phyloP scores from a whole-genome alignment of 257 asterid genomes.

The Cynanchum wilfordii region DNA sequence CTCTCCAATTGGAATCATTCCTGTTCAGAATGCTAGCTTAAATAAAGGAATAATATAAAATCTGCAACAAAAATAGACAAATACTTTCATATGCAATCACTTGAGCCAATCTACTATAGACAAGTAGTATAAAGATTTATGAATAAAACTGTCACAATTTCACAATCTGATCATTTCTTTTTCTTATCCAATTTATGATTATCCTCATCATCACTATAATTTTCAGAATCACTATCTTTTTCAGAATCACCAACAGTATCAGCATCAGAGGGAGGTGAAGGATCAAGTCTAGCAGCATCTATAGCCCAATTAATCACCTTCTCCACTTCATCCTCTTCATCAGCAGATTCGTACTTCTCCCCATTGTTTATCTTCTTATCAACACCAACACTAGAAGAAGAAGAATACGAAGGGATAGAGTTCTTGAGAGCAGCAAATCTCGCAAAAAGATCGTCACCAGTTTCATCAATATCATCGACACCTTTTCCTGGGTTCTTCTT shows the following conservation, averaged over 20 bases:
- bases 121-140: not conserved
- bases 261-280: slow-evolving; percentile 64
- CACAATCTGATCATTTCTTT: slow-evolving; percentile 20
- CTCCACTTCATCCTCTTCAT: slow-evolving; percentile 70
- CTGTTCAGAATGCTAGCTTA: not conserved
- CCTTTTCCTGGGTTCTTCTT: slow-evolving; percentile 6
- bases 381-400: not conserved
- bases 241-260: slow-evolving; percentile 27
- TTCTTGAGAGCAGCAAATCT: slow-evolving; percentile 63
- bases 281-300: slow-evolving; percentile 89
- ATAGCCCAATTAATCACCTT: slow-evolving; percentile 80
- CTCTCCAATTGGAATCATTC: not conserved
- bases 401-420: slow-evolving; percentile 32
- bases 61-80: not conserved
- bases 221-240: slow-evolving; percentile 9
- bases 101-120: not conserved
- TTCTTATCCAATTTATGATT: slow-evolving; percentile 11
- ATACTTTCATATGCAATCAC: not conserved
- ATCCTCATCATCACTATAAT: slow-evolving; percentile 6
- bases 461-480: not conserved
- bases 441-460: slow-evolving; percentile 51
- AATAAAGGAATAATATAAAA: too few relatives aligned
- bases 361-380: not conserved
- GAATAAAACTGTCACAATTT: not conserved
- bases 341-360: slow-evolving; percentile 21